Evolutionary conservation across 129 eudicot genomes (phyloP).

Genomic region (Lactuca saligna): DNA sequence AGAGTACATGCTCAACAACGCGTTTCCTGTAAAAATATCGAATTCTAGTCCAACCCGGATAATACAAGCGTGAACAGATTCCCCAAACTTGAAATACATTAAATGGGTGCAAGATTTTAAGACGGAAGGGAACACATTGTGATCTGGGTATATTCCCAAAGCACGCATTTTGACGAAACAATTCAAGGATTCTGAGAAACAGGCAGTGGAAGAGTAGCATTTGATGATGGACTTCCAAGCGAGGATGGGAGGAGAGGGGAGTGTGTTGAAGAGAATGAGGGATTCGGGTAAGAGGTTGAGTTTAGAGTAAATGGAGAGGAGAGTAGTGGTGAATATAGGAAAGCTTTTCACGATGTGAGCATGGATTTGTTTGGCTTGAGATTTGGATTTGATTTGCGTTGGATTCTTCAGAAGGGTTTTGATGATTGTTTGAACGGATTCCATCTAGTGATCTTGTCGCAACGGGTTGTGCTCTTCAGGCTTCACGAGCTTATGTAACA

Average conservation of each 20-base stretch:
- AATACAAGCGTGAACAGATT: constrained; percentile 66
- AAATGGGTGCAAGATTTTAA: constrained; percentile 59
- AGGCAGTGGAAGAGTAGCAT: constrained; percentile 56
- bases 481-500: neutral
- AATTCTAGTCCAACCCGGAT: constrained; percentile 56
- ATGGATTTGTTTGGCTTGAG: constrained; percentile 68
- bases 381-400: constrained; percentile 42
- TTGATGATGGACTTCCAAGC: constrained; percentile 69
- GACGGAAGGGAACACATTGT: constrained; percentile 71
- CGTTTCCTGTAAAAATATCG: constrained; percentile 69
- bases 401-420: constrained; percentile 40
- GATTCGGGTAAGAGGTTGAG: constrained; percentile 56
- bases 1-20: constrained; percentile 73
- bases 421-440: constrained; percentile 30
- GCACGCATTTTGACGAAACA: constrained; percentile 62
- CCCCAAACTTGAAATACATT: constrained; percentile 60
- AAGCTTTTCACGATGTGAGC: constrained; percentile 57
- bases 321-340: constrained; percentile 25
- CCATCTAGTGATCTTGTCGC: constrained; percentile 11
- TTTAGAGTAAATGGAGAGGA: constrained; percentile 60
- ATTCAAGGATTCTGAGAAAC: constrained; percentile 39
- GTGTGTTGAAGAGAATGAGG: constrained; percentile 41
- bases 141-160: constrained; percentile 63
- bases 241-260: constrained; percentile 39
- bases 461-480: neutral